Evolutionary conservation across 208 protist genomes (phyloP), one percentile per base, ranked within the genome.

Genomic region (Crithidia bombi): DNA sequence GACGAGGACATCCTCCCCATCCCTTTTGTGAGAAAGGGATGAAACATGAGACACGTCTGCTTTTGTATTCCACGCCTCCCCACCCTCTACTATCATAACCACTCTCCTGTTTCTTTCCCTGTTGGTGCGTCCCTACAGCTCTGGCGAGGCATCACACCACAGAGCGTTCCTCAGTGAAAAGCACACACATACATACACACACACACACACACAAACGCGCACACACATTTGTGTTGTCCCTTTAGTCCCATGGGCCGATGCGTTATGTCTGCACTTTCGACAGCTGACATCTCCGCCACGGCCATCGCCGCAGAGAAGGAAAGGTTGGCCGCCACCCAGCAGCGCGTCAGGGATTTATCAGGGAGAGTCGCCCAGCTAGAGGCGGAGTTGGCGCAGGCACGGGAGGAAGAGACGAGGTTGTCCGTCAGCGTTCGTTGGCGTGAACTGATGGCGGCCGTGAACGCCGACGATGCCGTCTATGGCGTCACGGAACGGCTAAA

Each of bases 391-490:
- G 84, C 89, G 26, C 72, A 87, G 33, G 69, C 85, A 5, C 67
- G 78, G 28, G 80, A 79, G n/a, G 77, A 83, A 10, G 35, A 79
- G 21, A 71, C 86, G 64, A 66, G 85, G 1, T 73, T 94, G 12
- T 82, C 93, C 50, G 73, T 72, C 19, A 82, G 97, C 58, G 64
- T 97, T 10, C 73, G 90, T 12, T 90, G 94, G 73, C 70, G 81
- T n/a, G 82, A 98, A 55, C 90, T 98, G 59, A 84, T 91, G 81
- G 78, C 83, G 11, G 80, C 87, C 19, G 72, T 93, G 19, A 74
- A 88, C 65, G 44, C 39, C 10, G 69, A 81, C 26, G 68, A 61
- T 1, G 44, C 28, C 0, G 58, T 75, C 7, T 68, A 69, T 38
- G 38, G 61, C 23, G 58, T 79, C 2, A 83, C 90, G 65, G 75